Percentiles rank a stretch among this genome's conserved stretches.
Evolutionary conservation across 2,329 filamentous ascomycete species (phyloP).

Genomic region (Cercospora janseana): DNA sequence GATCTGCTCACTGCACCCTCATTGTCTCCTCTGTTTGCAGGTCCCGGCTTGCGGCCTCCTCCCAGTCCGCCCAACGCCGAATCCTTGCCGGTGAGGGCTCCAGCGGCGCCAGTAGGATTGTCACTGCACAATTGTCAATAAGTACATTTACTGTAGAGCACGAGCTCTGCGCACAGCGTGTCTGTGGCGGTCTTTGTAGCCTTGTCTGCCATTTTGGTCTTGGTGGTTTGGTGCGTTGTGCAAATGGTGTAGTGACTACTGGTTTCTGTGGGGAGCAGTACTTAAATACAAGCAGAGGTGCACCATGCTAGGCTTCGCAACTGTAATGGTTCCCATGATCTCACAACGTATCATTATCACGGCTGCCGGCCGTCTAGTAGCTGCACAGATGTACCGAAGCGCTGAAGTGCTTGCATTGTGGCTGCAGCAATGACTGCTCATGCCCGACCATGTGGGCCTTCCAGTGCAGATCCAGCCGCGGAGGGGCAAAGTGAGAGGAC

Average conservation of each 20-base stretch:
- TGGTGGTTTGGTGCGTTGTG: neutral
- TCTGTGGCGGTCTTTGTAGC: slow-evolving; percentile 15
- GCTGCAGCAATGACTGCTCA: neutral
- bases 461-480: no score
- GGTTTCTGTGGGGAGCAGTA: neutral
- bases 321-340: slow-evolving; percentile 1
- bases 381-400: neutral
- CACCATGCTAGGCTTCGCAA: neutral
- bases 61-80: slow-evolving; percentile 9
- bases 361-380: neutral
- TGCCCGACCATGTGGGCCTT: no score
- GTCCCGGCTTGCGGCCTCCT: slow-evolving; percentile 4
- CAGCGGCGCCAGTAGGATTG: slow-evolving; percentile 3
- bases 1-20: slow-evolving; percentile 6
- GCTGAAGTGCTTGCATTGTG: slow-evolving; percentile 1
- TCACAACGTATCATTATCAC: neutral
- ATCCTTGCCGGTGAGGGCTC: slow-evolving; percentile 10
- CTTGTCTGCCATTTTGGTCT: slow-evolving; percentile 7
- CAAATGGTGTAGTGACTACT: neutral
- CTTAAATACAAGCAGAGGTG: neutral
- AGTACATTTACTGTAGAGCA: neutral
- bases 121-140: neutral
- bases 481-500: no score
- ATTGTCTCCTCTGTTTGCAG: slow-evolving; percentile 1
- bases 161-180: neutral